Evolutionary conservation across 2,329 filamentous ascomycete species (phyloP), one percentile per base, ranked within the genome.

Genomic region (Aspergillus alliaceus): DNA sequence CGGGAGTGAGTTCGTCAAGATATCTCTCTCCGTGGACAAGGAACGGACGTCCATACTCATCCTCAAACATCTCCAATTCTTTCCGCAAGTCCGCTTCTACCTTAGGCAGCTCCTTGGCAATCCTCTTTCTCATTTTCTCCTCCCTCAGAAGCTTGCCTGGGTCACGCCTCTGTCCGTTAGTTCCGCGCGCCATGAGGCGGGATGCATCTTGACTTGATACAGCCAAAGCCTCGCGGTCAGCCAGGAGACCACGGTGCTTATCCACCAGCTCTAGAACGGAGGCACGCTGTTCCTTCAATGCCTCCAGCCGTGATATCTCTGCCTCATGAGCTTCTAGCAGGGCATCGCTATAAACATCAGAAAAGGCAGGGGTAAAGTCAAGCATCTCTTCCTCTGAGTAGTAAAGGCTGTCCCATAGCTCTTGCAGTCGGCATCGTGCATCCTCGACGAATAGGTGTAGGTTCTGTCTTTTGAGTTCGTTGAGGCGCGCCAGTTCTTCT

Each of bases 351-450:
- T 96, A 97, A 20, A 97, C 93, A 71, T 98, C 95, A 11, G 92
- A 96, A 72, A 98, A 98, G 40, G 93, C 95, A 0, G 96, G 95
- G 0, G 93, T 95, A 66, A 99, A 99, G 65, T 97, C 93, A 56
- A 98, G 85, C 93, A 98, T 98, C 77, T 99, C 95, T 69, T 99
- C 95, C 72, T 99, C 95, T 0, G 91, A 96, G 70, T 96, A 93
- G 79, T 95, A 98, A 1, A 99, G 79, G 0, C 86, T 82, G 71
- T 99, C 95, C 95, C 96, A 99, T 0, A 99, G 85, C 69, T 96
- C 93, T 74, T 98, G 93, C 11, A 99, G 83, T 71, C 90, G 91
- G 76, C 87, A 90, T 39, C 96, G 86, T 20, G 93, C 89, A 77
- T 99, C 95, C 72, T 98, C 95, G 11, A 99, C 91, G 68, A 99